Conservation (phyloP, 495 filamentous ascomycete species). For the Trichoderma asperelloides region DNA sequence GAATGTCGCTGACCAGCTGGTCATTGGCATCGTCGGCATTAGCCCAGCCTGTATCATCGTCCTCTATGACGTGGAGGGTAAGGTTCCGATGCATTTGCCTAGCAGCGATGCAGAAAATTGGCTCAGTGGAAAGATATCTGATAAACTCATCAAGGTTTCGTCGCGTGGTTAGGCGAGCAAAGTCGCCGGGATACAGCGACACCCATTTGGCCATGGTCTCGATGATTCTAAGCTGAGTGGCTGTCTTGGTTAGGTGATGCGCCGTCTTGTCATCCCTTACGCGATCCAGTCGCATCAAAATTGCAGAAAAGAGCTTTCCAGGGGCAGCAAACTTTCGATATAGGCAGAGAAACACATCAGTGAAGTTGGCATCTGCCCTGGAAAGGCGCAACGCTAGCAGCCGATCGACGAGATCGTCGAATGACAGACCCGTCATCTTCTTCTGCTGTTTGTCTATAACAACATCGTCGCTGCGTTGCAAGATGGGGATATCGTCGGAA, state of each 20-base stretch:
- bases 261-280: conserved; percentile 52
- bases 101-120: conserved; percentile 71
- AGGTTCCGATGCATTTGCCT: conserved; percentile 67
- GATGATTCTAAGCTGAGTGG: conserved; percentile 73
- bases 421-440: conserved; percentile 56
- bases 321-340: conserved; percentile 92
- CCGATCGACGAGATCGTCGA: conserved; percentile 84
- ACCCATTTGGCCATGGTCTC: conserved; percentile 84
- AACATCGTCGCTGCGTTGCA: conserved; percentile 45
- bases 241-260: conserved; percentile 57
- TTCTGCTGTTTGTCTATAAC: conserved; percentile 38
- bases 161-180: conserved; percentile 70
- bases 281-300: conserved; percentile 65
- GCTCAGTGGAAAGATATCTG: conserved; percentile 51
- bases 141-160: conserved; percentile 65
- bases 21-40: conserved; percentile 49
- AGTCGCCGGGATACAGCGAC: conserved; percentile 84
- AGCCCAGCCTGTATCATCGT: conserved; percentile 76
- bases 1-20: conserved; percentile 7
- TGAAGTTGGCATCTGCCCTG: conserved; percentile 77
- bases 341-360: conserved; percentile 79
- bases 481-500: conserved; percentile 52
- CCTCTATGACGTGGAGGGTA: conserved; percentile 56
- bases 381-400: conserved; percentile 73
- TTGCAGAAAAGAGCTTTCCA: conserved; percentile 58